phyloP scores from a whole-genome alignment of 2,329 filamentous ascomycete species.

The Colletotrichum nymphaeae region DNA sequence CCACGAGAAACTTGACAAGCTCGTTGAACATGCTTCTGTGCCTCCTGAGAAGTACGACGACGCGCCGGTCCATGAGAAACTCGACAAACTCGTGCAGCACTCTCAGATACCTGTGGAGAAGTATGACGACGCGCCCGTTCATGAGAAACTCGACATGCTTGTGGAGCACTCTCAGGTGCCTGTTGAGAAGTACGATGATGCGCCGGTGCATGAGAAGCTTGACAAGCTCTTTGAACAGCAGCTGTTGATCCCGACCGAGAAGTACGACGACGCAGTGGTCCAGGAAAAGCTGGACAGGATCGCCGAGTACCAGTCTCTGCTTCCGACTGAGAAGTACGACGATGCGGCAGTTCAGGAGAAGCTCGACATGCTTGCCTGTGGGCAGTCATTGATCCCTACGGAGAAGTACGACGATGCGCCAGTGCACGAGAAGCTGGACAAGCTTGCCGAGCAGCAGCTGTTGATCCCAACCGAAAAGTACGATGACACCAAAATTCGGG shows the following conservation, averaged over 20 bases:
- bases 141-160: conserved; percentile 70
- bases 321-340: conserved; percentile 13
- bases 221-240: conserved; percentile 67
- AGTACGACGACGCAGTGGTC: conserved; percentile 14
- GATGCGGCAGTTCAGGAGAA: conserved; percentile 16
- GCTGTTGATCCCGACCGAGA: conserved; percentile 44
- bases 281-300: conserved; percentile 18
- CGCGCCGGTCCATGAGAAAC: conserved; percentile 65
- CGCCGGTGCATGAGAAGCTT: conserved; percentile 42
- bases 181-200: conserved; percentile 40
- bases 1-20: conserved; percentile 44
- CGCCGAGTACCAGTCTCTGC: conserved; percentile 57
- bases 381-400: conserved; percentile 54
- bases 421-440: conserved; percentile 18
- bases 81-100: conserved; percentile 61
- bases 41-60: conserved; percentile 39
- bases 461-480: conserved; percentile 15
- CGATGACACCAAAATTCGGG: conserved; percentile 7
- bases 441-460: conserved; percentile 57
- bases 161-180: conserved; percentile 11
- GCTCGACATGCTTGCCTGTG: conserved; percentile 42
- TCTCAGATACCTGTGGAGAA: conserved; percentile 35
- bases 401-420: conserved; percentile 21
- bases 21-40: no score
- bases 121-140: conserved; percentile 40